These are phyloP conservation scores for Adansonia gregorii DNA, from an alignment of 441 rosid genomes.

Conservation along the genomic window DNA sequence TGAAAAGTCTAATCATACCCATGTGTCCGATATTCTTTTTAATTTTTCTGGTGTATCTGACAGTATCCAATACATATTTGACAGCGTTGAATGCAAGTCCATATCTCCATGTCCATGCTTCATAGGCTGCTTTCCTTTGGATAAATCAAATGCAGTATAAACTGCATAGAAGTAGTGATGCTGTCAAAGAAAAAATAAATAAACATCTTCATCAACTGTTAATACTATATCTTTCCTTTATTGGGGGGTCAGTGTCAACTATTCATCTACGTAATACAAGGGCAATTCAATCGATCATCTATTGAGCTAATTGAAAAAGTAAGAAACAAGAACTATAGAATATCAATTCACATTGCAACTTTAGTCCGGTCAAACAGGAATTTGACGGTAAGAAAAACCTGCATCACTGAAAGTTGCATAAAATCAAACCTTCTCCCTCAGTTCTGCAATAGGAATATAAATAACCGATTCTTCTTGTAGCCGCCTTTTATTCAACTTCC, in stretches of 20 bases:
- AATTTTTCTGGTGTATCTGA: too few species aligned
- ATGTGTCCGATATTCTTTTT: too few species aligned
- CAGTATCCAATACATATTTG: too few species aligned
- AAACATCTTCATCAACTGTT: neutral
- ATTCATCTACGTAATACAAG: neutral
- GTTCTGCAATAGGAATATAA: constrained; percentile 76
- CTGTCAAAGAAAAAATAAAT: neutral
- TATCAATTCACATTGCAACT: constrained; percentile 4
- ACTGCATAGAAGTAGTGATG: too few species aligned
- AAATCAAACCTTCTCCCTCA: constrained; percentile 57
- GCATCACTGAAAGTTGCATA: neutral
- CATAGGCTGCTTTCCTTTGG: too few species aligned
- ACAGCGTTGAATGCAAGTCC: too few species aligned
- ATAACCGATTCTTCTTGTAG: constrained; percentile 48
- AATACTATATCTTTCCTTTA: neutral
- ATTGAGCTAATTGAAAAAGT: neutral
- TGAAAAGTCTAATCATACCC: too few species aligned
- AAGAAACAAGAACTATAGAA: neutral
- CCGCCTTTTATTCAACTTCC: constrained; percentile 40
- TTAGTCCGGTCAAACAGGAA: neutral
- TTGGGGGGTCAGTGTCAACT: neutral
- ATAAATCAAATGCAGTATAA: too few species aligned
- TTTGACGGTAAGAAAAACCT: neutral
- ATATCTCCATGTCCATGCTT: too few species aligned
- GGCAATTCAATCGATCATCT: neutral